Evolutionary conservation across 2,329 filamentous ascomycete species (phyloP).

Genomic region (Xylaria multiplex): DNA sequence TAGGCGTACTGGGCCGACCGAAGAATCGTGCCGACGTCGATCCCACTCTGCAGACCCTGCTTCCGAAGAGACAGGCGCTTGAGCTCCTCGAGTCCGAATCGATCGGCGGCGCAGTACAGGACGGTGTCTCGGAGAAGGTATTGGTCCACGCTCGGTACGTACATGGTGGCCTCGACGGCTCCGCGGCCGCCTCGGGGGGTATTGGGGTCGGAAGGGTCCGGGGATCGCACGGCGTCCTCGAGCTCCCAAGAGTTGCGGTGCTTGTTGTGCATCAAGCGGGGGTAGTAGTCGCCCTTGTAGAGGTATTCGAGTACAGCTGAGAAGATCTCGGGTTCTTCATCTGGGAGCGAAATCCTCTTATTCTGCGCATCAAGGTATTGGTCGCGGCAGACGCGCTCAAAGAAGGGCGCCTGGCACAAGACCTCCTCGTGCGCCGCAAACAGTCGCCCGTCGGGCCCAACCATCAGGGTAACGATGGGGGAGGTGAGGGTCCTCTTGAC

Average conservation of each 20-base stretch:
- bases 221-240: slow-evolving; percentile 69
- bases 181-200: slow-evolving; percentile 51
- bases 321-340: slow-evolving; percentile 90
- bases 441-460: slow-evolving; percentile 85
- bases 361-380: slow-evolving; percentile 79
- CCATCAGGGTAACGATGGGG: slow-evolving; percentile 86
- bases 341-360: slow-evolving; percentile 78
- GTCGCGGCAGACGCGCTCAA: slow-evolving; percentile 75
- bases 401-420: slow-evolving; percentile 85
- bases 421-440: slow-evolving; percentile 97
- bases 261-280: slow-evolving; percentile 87
- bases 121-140: slow-evolving; percentile 90
- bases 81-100: slow-evolving; percentile 90
- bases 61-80: slow-evolving; percentile 92
- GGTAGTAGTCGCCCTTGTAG: slow-evolving; percentile 97
- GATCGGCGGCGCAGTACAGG: slow-evolving; percentile 91
- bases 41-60: slow-evolving; percentile 91
- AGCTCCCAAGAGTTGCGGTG: slow-evolving; percentile 88
- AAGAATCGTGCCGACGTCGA: slow-evolving; percentile 91
- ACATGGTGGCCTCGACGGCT: slow-evolving; percentile 78
- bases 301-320: slow-evolving; percentile 95
- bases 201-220: slow-evolving; percentile 49
- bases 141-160: slow-evolving; percentile 77
- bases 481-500: slow-evolving; percentile 56
- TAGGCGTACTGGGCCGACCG: slow-evolving; percentile 95